phyloP scores from a whole-genome alignment of 345 rosid species.

The Kernera saxatilis region DNA sequence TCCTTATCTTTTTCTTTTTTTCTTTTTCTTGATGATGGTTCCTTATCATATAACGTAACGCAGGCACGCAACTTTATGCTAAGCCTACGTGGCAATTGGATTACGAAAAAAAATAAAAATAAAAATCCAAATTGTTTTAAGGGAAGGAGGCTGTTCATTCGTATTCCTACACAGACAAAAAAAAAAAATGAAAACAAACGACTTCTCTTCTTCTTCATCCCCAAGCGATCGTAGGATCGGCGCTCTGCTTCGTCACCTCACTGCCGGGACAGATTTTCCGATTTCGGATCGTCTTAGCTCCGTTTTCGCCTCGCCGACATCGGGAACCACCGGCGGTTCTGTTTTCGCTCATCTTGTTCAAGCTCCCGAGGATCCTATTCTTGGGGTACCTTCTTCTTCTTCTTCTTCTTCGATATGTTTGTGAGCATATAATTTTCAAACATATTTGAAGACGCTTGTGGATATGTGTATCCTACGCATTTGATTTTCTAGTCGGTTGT shows the following conservation, averaged over 20 bases:
- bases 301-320: slow-evolving; percentile 40
- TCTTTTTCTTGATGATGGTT: background rate
- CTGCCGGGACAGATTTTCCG: background rate
- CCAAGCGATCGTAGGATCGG: slow-evolving; percentile 45
- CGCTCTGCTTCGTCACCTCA: slow-evolving; percentile 45
- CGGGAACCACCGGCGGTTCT: slow-evolving; percentile 41
- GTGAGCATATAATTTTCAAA: background rate
- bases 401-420: background rate
- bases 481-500: background rate
- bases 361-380: slow-evolving; percentile 91
- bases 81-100: slow-evolving; percentile 23
- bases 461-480: background rate
- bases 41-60: background rate
- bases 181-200: slow-evolving; percentile 6
- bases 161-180: background rate
- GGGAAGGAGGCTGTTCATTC: background rate
- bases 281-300: slow-evolving; percentile 10
- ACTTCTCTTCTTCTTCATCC: slow-evolving; percentile 23
- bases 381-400: slow-evolving; percentile 49
- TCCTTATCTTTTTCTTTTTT: too few species aligned
- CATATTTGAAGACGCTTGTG: background rate
- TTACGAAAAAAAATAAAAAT: background rate
- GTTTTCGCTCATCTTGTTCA: slow-evolving; percentile 70
- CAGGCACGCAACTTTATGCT: slow-evolving; percentile 32
- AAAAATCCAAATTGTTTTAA: background rate